Percentiles rank a stretch among this genome's conserved stretches.
phyloP scores from a whole-genome alignment of 495 filamentous ascomycete species.

The Penicillium simplicissimum region DNA sequence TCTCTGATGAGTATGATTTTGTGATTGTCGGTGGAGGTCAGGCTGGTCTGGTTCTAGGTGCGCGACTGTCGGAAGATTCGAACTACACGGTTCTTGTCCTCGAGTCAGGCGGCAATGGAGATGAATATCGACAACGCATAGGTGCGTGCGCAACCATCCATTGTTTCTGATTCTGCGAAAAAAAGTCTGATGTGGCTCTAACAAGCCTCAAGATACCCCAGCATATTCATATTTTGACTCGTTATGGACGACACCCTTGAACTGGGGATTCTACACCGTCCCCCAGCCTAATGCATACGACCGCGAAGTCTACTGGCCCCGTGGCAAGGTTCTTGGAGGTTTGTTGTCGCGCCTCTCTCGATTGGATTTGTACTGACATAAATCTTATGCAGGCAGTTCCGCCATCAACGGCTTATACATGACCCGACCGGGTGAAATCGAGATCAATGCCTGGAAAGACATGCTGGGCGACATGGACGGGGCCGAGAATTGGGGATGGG shows the following conservation, averaged over 20 bases:
- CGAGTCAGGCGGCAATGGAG: conserved; percentile 42
- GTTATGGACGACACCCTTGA: conserved; percentile 37
- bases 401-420: conserved; percentile 39
- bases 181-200: not conserved
- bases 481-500: conserved; percentile 37
- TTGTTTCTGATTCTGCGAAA: not conserved
- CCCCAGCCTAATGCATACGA: conserved; percentile 35
- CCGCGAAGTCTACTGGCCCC: conserved; percentile 35
- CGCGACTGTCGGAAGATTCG: conserved; percentile 26
- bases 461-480: conserved; percentile 37
- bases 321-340: conserved; percentile 45
- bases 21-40: conserved; percentile 49
- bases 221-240: conserved; percentile 39
- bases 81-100: conserved; percentile 45
- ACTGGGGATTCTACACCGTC: conserved; percentile 40
- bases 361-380: not conserved
- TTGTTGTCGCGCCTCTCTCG: not conserved
- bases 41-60: conserved; percentile 36
- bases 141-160: conserved; percentile 18
- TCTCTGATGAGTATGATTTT: conserved; percentile 45
- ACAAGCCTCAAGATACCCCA: conserved; percentile 27
- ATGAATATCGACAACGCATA: conserved; percentile 37
- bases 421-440: conserved; percentile 35
- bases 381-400: conserved; percentile 30
- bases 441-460: conserved; percentile 37